Base-by-base conservation (phyloP, 495 filamentous ascomycete species). In the Penicillium maclennaniae region DNA sequence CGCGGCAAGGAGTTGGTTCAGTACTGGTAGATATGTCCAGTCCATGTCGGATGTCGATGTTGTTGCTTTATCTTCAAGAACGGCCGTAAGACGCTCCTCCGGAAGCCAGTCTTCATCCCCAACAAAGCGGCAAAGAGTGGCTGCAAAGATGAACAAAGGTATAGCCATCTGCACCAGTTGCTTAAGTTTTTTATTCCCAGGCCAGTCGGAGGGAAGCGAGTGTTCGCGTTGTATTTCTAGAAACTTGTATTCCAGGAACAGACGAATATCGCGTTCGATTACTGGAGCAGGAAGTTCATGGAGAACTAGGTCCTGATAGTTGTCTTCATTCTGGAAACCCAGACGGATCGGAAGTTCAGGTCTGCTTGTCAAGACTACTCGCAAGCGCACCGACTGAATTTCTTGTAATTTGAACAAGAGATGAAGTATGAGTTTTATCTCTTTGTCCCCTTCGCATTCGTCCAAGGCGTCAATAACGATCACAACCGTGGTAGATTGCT, bases 401-500 rank as follows among this genome's bases (percentile, higher is more conserved):
- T 25, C 45, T 23, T 14, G 23, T 55, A 46, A 28, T 3, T 78
- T 52, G 0, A 79, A 53, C 31, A n/a, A n/a, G n/a, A n/a, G n/a
- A n/a, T 51, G 49, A 21, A 83, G 61, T 16, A 82, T 63, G 12
- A 31, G 37, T 51, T 42, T 50, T 0, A 75, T 54, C 47, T 78
- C 68, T 9, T 68, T 34, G 12, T 78, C 70, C 0, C 51, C 10
- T 0, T 72, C 73, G 50, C 77, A 83, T 51, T 82, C 77, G 45
- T 81, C 80, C 15, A 83, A 62, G 28, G 79, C 79, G 53, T 83
- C 79, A 31, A 83, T 62, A 15, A 81, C 67, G 7, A 81, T 59
- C 9, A 72, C 53, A 16, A 68, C 16, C 8, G n/a, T 56, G 54
- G 25, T 51, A 4, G 0, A 1, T 4, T 7, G 10, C 7, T 12